These are phyloP conservation scores for Thozetella sp. DNA, from an alignment of 495 filamentous ascomycete genomes.

Conservation along the genomic window DNA sequence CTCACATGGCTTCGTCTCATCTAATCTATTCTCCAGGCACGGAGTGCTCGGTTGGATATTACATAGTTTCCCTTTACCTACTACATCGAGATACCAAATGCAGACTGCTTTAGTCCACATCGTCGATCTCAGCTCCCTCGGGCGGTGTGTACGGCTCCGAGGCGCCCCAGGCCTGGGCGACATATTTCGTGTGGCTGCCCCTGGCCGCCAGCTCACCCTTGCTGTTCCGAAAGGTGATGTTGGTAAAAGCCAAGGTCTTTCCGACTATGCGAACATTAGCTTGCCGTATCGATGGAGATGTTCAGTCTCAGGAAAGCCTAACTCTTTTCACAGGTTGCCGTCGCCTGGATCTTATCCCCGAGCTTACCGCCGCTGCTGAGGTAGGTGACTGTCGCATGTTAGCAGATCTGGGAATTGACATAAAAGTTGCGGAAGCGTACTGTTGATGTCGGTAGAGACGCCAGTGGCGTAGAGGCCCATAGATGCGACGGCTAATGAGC, in stretches of 20 bases:
- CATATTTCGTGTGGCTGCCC: constrained; percentile 87
- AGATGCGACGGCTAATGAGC: constrained; percentile 91
- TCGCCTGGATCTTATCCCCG: constrained; percentile 73
- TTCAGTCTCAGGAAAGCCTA: constrained; percentile 15
- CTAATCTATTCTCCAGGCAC: not conserved
- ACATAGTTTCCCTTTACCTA: not conserved
- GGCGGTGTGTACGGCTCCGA: constrained; percentile 4
- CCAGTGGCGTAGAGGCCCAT: constrained; percentile 85
- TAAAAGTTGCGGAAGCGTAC: constrained; percentile 42
- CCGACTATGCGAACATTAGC: constrained; percentile 64
- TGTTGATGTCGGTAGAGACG: constrained; percentile 90
- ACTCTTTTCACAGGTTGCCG: constrained; percentile 85
- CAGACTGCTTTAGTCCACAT: not conserved
- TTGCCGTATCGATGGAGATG: not conserved
- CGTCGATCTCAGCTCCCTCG: constrained; percentile 7
- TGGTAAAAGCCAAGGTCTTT: constrained; percentile 89
- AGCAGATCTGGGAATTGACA: constrained; percentile 2
- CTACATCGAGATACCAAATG: not conserved
- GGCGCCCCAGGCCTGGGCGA: constrained; percentile 8
- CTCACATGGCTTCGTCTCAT: too few species aligned
- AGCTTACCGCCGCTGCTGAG: constrained; percentile 79
- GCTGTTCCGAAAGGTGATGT: constrained; percentile 75
- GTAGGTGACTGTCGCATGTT: constrained; percentile 75
- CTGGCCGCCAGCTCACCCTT: constrained; percentile 79
- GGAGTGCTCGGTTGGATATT: not conserved